phyloP scores from a whole-genome alignment of 108 stramenopile genomes.

The Phaeodactylum tricornutum region DNA sequence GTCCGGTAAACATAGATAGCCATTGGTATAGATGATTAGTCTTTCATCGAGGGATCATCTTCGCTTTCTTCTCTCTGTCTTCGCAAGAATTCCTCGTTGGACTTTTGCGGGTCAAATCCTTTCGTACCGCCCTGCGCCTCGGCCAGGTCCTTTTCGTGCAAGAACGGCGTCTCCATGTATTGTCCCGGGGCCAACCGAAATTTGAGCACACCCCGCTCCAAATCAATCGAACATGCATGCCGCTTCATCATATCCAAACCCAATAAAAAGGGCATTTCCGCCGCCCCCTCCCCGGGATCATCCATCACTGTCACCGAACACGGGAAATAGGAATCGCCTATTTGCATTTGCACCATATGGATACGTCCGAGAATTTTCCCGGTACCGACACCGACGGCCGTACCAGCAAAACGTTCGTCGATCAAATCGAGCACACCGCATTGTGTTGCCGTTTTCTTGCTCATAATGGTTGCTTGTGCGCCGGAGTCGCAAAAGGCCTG shows the following conservation, averaged over 20 bases:
- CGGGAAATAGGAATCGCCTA: slow-evolving; percentile 56
- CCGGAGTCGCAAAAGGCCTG: slow-evolving; percentile 95
- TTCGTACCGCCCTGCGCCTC: slow-evolving; percentile 71
- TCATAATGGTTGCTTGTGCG: slow-evolving; percentile 92
- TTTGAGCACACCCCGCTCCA: slow-evolving; percentile 43
- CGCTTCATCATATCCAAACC: slow-evolving; percentile 96
- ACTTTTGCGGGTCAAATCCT: slow-evolving; percentile 59
- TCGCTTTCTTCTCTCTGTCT: neutral
- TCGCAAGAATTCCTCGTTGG: slow-evolving; percentile 33
- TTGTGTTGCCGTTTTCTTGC: slow-evolving; percentile 53
- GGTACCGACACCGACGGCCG: slow-evolving; percentile 88
- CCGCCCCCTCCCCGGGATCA: slow-evolving; percentile 35
- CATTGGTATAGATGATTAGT: too few species aligned
- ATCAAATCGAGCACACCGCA: slow-evolving; percentile 75
- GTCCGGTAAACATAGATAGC: too few species aligned
- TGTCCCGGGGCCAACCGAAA: slow-evolving; percentile 30
- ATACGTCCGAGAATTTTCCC: slow-evolving; percentile 89
- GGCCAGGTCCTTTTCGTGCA: slow-evolving; percentile 82
- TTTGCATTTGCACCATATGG: slow-evolving; percentile 53
- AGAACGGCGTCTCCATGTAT: slow-evolving; percentile 53
- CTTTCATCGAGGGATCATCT: too few species aligned
- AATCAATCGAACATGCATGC: slow-evolving; percentile 87
- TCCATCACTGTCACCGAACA: slow-evolving; percentile 78
- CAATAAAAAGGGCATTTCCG: slow-evolving; percentile 92
- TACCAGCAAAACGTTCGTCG: slow-evolving; percentile 81